Base-by-base conservation (phyloP, 2,329 filamentous ascomycete genomes). In the Exophiala xenobiotica region DNA sequence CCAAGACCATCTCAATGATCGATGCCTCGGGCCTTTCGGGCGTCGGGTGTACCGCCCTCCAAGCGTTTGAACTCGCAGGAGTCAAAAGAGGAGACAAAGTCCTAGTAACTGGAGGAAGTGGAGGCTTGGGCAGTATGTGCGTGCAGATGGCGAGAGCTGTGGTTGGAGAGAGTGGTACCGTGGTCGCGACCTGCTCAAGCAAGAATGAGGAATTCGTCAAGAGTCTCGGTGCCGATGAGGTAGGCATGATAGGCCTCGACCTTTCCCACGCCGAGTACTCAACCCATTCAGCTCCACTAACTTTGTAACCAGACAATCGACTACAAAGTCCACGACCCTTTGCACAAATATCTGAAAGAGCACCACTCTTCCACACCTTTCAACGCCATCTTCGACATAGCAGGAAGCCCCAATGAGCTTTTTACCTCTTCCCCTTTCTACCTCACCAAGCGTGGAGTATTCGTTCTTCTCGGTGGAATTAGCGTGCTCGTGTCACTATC, bases 331-430 rank as follows among this genome's bases (percentile, higher is more conserved):
- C 35, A 48, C 16, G 18, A 33, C 12, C 31, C 45, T 11, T 41
- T 52, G 35, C 37, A 52, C 45, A n/a, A 33, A 33, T 44, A 55
- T 27, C 44, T 55, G 6, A 31, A 27, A 12, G 11, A 40, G 29
- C 42, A 55, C 38, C 44, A 55, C 26, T 48, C 42, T 3, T 6
- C 27, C 6, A 20, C 14, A 2, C 42, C 26, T 2, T 51, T 55
- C 37, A 39, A 55, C 23, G 29, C 46, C n/a, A 48, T 51, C n/a
- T 40, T 55, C n/a, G 48, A 55, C 24, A 37, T 51, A 2, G 37
- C 48, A 12, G 48, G 48, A 14, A 39, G 31, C 6, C 38, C 46
- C 38, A 22, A 31, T 8, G 20, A 19, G 14, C 43, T 55, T 27
- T 55, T 22, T 12, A 38, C 47, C 3, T 42, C 18, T 1, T 39